Evolutionary conservation across 352 stramenopile genomes (phyloP), one percentile per base, ranked within the genome.

Genomic region (Phytophthora sansomeana): DNA sequence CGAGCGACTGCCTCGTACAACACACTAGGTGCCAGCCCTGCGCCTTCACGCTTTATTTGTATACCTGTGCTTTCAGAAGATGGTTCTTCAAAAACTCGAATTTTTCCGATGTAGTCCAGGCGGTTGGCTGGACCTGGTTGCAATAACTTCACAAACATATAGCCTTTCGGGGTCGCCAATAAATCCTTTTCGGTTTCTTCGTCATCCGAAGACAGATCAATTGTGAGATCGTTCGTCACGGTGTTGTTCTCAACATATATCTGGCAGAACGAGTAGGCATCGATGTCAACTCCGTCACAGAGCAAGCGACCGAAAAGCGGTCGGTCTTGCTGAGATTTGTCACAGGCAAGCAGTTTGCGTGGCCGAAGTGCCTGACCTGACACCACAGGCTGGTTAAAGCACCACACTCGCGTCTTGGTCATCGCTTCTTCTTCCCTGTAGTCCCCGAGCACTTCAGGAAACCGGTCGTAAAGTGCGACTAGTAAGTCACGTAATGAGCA

Each of bases 251-350:
- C 83, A 10, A 93, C 69, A 62, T 92, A 92, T 28, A 92, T 77
- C 53, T 92, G 76, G 47, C 83, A 91, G 63, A 89, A 87, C 38
- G 85, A 93, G 71, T 95, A 95, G 6, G 87, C 85, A 49, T 93
- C 87, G 52, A 95, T 91, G 65, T 95, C 87, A 19, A 91, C 80
- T 33, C 87, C 87, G 41, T 95, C 87, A 43, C 76, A 82, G 5
- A 95, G 78, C 53, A 91, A 47, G 33, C 81, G 77, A 11, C 85
- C 83, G 65, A 95, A 95, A 24, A 93, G 76, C 8, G 85, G 81
- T 21, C 67, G 71, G 6, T 80, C 58, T 51, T 69, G 69, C 30
- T 80, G 68, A 50, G 74, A 59, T 28, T 72, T 72, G n/a, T 72
- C 39, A 6, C 69, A 79, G 7, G 77, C 87, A 24, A 95, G 78